phyloP scores from a whole-genome alignment of 2,329 filamentous ascomycete genomes.

The Ophiosphaerella narmari region DNA sequence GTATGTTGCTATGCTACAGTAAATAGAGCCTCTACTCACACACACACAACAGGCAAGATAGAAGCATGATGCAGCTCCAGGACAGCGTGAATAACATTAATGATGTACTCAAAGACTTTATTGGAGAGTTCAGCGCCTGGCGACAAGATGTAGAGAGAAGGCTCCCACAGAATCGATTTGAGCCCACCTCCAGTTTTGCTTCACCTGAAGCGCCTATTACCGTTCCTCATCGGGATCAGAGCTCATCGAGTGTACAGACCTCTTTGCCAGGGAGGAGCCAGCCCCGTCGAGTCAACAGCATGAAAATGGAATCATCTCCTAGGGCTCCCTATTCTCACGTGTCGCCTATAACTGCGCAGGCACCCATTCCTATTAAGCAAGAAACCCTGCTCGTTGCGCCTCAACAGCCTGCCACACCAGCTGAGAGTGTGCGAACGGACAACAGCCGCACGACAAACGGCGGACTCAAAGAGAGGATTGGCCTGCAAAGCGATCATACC shows the following conservation, averaged over 20 bases:
- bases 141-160: slow-evolving; percentile 39
- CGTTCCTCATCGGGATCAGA: slow-evolving; percentile 30
- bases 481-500: slow-evolving; percentile 83
- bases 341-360: slow-evolving; percentile 29
- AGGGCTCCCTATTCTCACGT: slow-evolving; percentile 30
- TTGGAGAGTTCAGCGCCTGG: slow-evolving; percentile 40
- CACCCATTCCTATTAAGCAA: slow-evolving; percentile 39
- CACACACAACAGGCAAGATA: slow-evolving; percentile 47
- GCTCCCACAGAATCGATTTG: slow-evolving; percentile 22
- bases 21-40: slow-evolving; percentile 9
- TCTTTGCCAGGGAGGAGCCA: slow-evolving; percentile 34
- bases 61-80: slow-evolving; percentile 57
- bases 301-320: slow-evolving; percentile 41
- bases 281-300: slow-evolving; percentile 34
- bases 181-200: slow-evolving; percentile 29
- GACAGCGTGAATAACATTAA: slow-evolving; percentile 48
- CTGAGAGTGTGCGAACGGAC: slow-evolving; percentile 39
- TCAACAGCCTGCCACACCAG: slow-evolving; percentile 39
- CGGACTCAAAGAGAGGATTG: slow-evolving; percentile 28
- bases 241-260: slow-evolving; percentile 33
- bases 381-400: slow-evolving; percentile 27
- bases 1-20: slow-evolving; percentile 56
- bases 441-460: slow-evolving; percentile 21
- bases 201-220: slow-evolving; percentile 36
- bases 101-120: slow-evolving; percentile 34